phyloP scores from a whole-genome alignment of 2,329 filamentous ascomycete genomes.

The Aspergillus intermedius region DNA sequence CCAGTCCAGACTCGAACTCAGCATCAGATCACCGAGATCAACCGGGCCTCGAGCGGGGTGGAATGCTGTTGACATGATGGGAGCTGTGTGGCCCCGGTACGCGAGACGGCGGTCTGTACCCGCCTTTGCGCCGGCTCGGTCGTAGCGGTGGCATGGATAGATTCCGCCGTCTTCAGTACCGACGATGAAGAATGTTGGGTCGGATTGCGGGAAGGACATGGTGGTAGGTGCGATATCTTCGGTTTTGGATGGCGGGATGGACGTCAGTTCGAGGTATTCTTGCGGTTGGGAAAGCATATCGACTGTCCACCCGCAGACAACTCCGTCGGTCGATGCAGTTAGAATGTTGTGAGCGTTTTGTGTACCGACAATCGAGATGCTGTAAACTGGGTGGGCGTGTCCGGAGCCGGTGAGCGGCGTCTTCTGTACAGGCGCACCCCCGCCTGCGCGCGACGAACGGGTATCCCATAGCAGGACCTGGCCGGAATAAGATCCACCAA shows the following conservation, averaged over 20 bases:
- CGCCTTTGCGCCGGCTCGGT: slow-evolving; percentile 92
- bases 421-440: slow-evolving; percentile 74
- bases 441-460: slow-evolving; percentile 67
- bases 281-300: slow-evolving; percentile 97
- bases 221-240: slow-evolving; percentile 94
- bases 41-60: slow-evolving; percentile 88
- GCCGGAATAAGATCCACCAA: slow-evolving; percentile 92
- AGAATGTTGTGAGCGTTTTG: slow-evolving; percentile 99
- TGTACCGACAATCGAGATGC: slow-evolving; percentile 89
- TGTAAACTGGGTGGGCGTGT: slow-evolving; percentile 95
- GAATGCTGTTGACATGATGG: slow-evolving; percentile 93
- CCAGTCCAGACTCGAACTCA: slow-evolving; percentile 93
- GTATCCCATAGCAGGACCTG: slow-evolving; percentile 98
- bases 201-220: slow-evolving; percentile 88
- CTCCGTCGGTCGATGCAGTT: slow-evolving; percentile 91
- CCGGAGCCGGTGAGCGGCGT: slow-evolving; percentile 91
- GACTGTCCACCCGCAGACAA: slow-evolving; percentile 94
- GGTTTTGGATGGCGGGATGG: slow-evolving; percentile 78
- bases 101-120: slow-evolving; percentile 83
- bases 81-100: slow-evolving; percentile 85
- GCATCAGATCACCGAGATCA: slow-evolving; percentile 86
- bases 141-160: slow-evolving; percentile 93
- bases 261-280: slow-evolving; percentile 81
- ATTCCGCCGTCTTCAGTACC: slow-evolving; percentile 96
- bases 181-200: slow-evolving; percentile 95